These are phyloP conservation scores for Magnolia changhungtana DNA, from an alignment of 164 flowering plant genomes.

Conservation along the genomic window DNA sequence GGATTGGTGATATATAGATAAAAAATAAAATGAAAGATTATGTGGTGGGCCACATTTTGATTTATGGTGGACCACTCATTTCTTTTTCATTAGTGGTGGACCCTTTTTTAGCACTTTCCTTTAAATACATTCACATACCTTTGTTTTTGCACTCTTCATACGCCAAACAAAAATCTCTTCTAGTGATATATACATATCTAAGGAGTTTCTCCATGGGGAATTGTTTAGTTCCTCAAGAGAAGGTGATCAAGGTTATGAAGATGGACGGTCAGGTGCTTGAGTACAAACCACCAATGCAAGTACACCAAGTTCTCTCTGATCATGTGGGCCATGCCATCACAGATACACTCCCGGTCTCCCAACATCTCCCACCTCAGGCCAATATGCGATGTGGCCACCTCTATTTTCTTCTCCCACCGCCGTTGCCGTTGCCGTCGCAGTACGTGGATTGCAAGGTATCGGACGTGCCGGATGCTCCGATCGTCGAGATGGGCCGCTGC, in stretches of 20 bases:
- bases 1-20: too few species aligned
- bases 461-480: slow-evolving; percentile 19
- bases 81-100: neutral
- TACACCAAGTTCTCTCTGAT: slow-evolving; percentile 44
- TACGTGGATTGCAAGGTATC: slow-evolving; percentile 23
- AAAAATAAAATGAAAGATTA: too few species aligned
- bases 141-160: slow-evolving; percentile 14
- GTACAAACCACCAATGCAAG: slow-evolving; percentile 47
- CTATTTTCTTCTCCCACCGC: slow-evolving; percentile 56
- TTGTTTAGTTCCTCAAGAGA: slow-evolving; percentile 47
- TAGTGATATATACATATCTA: too few species aligned
- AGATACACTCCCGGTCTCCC: slow-evolving; percentile 27
- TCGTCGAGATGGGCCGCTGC: slow-evolving; percentile 10
- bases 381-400: slow-evolving; percentile 34
- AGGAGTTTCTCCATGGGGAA: slow-evolving; percentile 53
- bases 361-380: slow-evolving; percentile 34
- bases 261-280: slow-evolving; percentile 57
- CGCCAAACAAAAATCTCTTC: neutral
- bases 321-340: slow-evolving; percentile 44
- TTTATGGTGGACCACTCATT: too few species aligned
- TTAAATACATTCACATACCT: slow-evolving; percentile 29
- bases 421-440: slow-evolving; percentile 9
- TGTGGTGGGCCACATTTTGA: too few species aligned
- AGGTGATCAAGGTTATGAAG: slow-evolving; percentile 47
- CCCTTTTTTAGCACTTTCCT: neutral